These are phyloP conservation scores for Tetracladium marchalianum DNA, from an alignment of 495 filamentous ascomycete genomes.

Conservation along the genomic window DNA sequence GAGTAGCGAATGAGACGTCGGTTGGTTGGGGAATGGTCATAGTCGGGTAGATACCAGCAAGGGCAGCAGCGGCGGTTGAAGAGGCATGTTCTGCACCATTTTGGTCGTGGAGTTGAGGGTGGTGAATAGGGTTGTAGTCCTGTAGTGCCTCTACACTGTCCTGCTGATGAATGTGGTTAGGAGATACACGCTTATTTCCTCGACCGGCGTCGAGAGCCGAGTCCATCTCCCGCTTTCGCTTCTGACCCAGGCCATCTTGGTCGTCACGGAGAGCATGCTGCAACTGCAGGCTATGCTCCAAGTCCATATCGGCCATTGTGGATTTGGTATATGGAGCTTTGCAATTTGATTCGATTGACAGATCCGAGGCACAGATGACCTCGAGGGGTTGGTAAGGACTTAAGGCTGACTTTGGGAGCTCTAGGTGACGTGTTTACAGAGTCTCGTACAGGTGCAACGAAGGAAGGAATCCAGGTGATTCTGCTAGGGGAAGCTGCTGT, in stretches of 20 bases:
- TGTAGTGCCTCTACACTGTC: slow-evolving; percentile 19
- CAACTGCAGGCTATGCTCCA: slow-evolving; percentile 20
- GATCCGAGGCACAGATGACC: slow-evolving; percentile 19
- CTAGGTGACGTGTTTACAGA: slow-evolving; percentile 19
- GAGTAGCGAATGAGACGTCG: slow-evolving; percentile 53
- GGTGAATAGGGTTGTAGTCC: slow-evolving; percentile 40
- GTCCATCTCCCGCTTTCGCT: slow-evolving; percentile 20
- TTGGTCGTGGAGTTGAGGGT: slow-evolving; percentile 32
- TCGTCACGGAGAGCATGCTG: slow-evolving; percentile 21
- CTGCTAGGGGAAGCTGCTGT: slow-evolving; percentile 7
- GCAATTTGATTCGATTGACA: slow-evolving; percentile 16
- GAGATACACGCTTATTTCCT: slow-evolving; percentile 18
- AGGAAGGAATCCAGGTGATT: slow-evolving; percentile 6
- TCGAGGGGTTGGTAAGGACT: slow-evolving; percentile 17
- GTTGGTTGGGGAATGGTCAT: slow-evolving; percentile 64
- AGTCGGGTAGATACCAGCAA: slow-evolving; percentile 51
- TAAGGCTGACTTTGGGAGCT: slow-evolving; percentile 14
- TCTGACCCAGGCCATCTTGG: slow-evolving; percentile 7
- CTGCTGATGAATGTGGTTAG: slow-evolving; percentile 14
- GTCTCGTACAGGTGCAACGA: slow-evolving; percentile 19
- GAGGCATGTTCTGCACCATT: slow-evolving; percentile 40
- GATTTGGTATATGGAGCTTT: slow-evolving; percentile 3
- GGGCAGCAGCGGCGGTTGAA: slow-evolving; percentile 61
- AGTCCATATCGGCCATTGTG: slow-evolving; percentile 18
- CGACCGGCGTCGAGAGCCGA: slow-evolving; percentile 21